Evolutionary conservation across 2,329 filamentous ascomycete species (phyloP), one percentile per base, ranked within the genome.

Genomic region (Cordyceps fumosorosea): DNA sequence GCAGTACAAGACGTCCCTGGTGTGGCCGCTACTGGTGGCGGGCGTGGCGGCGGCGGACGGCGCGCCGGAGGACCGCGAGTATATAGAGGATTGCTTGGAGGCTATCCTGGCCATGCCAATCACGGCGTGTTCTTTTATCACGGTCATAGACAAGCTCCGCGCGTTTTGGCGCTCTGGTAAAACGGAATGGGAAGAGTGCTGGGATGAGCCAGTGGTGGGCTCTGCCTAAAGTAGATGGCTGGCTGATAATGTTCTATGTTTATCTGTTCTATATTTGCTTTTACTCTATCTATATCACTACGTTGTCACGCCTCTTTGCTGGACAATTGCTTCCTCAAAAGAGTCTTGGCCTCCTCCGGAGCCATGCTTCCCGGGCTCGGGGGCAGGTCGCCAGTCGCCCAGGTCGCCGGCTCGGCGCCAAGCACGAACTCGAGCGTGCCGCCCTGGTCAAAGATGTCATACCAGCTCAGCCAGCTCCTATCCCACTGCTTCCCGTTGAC

Each of bases 401-500:
- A 89, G 62, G 78, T 72, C 18, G 68, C 74, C 6, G 81, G 77
- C 42, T 78, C 72, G 1, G 70, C 54, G 0, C 87, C 87, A n/a
- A 90, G 75, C 20, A 84, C 80, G 69, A 88, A 89, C 47, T 89
- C 84, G 66, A 90, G 71, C 1, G 76, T 84, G 0, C 86, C 87
- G 10, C 86, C 86, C 3, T 82, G 69, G 2, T 79, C 82, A 71
- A 90, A 90, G 26, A 91, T 72, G 66, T 89, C 86, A 18, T 83
- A 74, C 84, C 85, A 90, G 22, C 78, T 78, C 14, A 90, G 72
- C 88, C 88, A 91, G 47, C 80, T 78, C 75, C 83, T 84, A 60
- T 79, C 73, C 86, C 88, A 91, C 0, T 63, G 37, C 69, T 81
- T 62, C 0, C 87, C 87, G 68, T 91, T 90, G 51, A 91, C 81